Base-by-base conservation (phyloP, 345 rosid species). In the Linum usitatissimum region DNA sequence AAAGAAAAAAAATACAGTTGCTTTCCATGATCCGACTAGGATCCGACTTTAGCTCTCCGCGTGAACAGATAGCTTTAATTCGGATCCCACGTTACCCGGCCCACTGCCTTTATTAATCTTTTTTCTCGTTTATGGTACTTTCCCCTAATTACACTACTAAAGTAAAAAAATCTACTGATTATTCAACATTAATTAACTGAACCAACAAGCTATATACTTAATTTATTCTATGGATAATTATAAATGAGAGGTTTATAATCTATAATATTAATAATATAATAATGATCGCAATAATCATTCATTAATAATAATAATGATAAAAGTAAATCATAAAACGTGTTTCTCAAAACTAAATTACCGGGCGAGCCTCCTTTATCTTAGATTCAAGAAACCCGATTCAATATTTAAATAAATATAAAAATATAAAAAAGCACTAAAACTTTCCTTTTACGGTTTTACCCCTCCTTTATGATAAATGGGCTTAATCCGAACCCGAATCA, bases 401-500 rank as follows among this genome's bases (percentile, higher is more conserved):
- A 4, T 10, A 45, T 6, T 20, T 57, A 57, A 2, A 10, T 57
- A 30, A 57, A 12, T 20, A 57, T 23, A 23, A 57, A 5, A 14
- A 23, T 21, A 57, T 23, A 19, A 19, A 19, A 57, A 19, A 19
- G 23, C 23, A 55, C 18, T 18, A 38, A 19, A 4, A 38, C 18
- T 21, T 9, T 13, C 49, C 39, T 58, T 58, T 19, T 34, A 51
- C 51, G 42, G 31, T 9, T 28, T 40, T 58, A 36, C 53, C 18
- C 15, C 20, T 13, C 64, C 57, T 9, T 9, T 59, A 34, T 55
- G 61, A 54, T 53, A 55, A 15, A 15, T 4, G 39, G 59, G 14
- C 38, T 66, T 57, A 0, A 54, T 14, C 65, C 56, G 30, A 55
- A 60, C 9, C 18, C 39, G 42, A 17, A 14, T 83, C 87, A 0